A percentile compares a stretch with the other conserved stretches of the same genome.
Conservation (phyloP, 768 basidiomycete species). For the Termitomyces sp. region DNA sequence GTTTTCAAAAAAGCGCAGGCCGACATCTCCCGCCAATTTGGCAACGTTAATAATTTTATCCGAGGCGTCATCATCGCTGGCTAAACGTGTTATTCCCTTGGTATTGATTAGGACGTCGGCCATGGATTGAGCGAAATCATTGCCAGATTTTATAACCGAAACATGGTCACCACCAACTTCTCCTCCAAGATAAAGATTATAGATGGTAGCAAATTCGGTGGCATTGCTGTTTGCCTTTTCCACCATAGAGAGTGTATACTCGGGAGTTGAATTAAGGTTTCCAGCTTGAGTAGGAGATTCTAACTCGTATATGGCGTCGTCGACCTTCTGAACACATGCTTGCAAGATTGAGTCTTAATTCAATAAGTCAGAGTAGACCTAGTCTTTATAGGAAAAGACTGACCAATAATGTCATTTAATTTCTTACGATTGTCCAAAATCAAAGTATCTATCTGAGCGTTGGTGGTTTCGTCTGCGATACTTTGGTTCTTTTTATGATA, state of each 20-base stretch:
- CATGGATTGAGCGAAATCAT: slow-evolving; percentile 91
- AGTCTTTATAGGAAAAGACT: slow-evolving; percentile 1
- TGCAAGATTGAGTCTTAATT: slow-evolving; percentile 88
- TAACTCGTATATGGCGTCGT: slow-evolving; percentile 95
- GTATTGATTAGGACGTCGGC: slow-evolving; percentile 90
- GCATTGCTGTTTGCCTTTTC: slow-evolving; percentile 95
- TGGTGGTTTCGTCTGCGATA: slow-evolving; percentile 82
- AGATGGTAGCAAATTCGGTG: slow-evolving; percentile 92
- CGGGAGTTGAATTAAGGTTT: slow-evolving; percentile 95
- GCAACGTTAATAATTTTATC: slow-evolving; percentile 87
- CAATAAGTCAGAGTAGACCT: slow-evolving; percentile 9
- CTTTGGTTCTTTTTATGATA: slow-evolving; percentile 63
- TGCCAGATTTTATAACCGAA: slow-evolving; percentile 96
- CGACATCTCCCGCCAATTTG: slow-evolving; percentile 82
- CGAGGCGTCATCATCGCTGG: slow-evolving; percentile 85
- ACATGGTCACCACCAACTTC: slow-evolving; percentile 93
- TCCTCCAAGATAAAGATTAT: slow-evolving; percentile 83
- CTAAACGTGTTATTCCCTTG: slow-evolving; percentile 92
- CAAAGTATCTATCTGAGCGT: slow-evolving; percentile 95
- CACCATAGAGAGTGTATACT: slow-evolving; percentile 97
- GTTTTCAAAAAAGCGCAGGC: slow-evolving; percentile 90
- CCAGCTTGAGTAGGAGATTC: slow-evolving; percentile 94
- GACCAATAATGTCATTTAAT: slow-evolving; percentile 94
- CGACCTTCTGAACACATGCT: slow-evolving; percentile 94
- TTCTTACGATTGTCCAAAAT: slow-evolving; percentile 98